Base-by-base conservation (phyloP, 108 stramenopile genomes). In the Fragilaria crotonensis region DNA sequence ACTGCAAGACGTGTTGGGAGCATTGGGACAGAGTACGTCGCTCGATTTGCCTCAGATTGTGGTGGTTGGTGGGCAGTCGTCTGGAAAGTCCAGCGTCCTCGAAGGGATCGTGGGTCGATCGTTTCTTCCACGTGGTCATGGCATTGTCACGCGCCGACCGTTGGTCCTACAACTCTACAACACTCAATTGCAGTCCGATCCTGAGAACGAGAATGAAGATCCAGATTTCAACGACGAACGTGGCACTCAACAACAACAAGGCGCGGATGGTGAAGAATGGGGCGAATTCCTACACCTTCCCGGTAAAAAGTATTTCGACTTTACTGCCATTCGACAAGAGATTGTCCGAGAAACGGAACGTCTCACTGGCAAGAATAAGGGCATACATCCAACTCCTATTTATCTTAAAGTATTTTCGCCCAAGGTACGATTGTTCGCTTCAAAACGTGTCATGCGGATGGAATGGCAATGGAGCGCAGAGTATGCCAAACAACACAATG, bases 11-110 rank as follows among this genome's bases (percentile, higher is more conserved):
- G 97, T 97, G 48, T 87, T 99, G 47, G 94, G 91, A 30, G 94
- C 95, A 14, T 84, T 98, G 51, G 97, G 97, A 20, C 87, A 84
- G 52, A 85, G 83, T 53, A 80, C 81, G 22, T 72, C 82, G 36
- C 66, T 99, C 19, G 97, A 98, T 67, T 79, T 99, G n/a, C 98
- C 98, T 44, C 98, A 99, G 65, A 99, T 99, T 56, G 96, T 96
- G 18, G 98, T 96, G 36, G 81, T 82, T 45, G 95, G 95, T 23
- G 93, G 91, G 21, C 98, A 99, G 77, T 95, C 94, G 25, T 82
- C 83, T 3, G 98, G 98, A 14, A 99, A 99, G 66, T 93, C 90
- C 31, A 87, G 84, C 62, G 98, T 99, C 23, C 74, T 99, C 30
- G 98, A 99, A 65, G 88, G 87, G 45, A 77, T 99, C 27, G 96